Percentiles rank a stretch among this genome's conserved stretches.
phyloP scores from a whole-genome alignment of 2,329 filamentous ascomycete genomes.

The Fusarium sp. region DNA sequence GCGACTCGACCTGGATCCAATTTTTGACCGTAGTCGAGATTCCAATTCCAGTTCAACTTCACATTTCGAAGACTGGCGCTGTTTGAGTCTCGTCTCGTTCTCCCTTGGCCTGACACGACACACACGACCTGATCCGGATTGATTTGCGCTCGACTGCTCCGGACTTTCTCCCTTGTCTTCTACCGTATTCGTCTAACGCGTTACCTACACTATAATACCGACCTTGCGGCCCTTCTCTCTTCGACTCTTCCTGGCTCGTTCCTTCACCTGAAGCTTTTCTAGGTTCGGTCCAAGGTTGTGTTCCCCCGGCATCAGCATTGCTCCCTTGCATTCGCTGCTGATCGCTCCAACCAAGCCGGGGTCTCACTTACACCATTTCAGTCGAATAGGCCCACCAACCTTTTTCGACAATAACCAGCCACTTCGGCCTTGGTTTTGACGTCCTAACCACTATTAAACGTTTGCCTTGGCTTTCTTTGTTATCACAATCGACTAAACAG shows the following conservation, averaged over 20 bases:
- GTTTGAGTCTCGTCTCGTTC: conserved; percentile 14
- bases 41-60: conserved; percentile 27
- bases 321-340: conserved; percentile 38
- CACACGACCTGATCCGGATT: not conserved
- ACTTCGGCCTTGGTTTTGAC: conserved; percentile 14
- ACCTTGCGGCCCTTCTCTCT: conserved; percentile 6
- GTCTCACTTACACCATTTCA: conserved; percentile 34
- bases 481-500: conserved; percentile 12
- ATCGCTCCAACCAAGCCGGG: conserved; percentile 18
- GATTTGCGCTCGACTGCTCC: not conserved
- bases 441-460: conserved; percentile 8
- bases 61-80: conserved; percentile 12
- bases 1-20: conserved; percentile 10
- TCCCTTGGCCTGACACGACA: conserved; percentile 26
- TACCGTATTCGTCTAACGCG: conserved; percentile 18
- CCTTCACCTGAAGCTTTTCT: conserved; percentile 25
- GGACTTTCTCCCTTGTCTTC: conserved; percentile 31
- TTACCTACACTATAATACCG: conserved; percentile 18
- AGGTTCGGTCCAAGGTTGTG: conserved; percentile 21
- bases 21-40: conserved; percentile 25
- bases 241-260: not conserved
- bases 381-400: conserved; percentile 17
- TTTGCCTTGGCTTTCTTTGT: conserved; percentile 26
- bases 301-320: conserved; percentile 26
- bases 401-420: conserved; percentile 26